phyloP scores from a whole-genome alignment of 441 rosid genomes.

The Iberis amara region DNA sequence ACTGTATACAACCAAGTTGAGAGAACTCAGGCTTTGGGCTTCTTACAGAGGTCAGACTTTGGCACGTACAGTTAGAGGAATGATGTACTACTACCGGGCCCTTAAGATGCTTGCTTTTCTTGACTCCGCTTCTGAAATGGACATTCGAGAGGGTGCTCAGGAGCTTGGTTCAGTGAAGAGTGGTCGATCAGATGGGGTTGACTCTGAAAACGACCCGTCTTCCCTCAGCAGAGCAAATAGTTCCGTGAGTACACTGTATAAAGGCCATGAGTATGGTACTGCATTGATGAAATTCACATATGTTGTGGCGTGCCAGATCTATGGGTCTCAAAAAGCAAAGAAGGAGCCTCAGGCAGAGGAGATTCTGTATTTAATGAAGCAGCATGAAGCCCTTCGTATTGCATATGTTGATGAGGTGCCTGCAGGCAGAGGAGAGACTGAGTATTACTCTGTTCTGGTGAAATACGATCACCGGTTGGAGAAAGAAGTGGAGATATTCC shows the following conservation, averaged over 20 bases:
- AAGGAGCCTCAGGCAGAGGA: conserved; percentile 67
- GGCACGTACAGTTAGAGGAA: conserved; percentile 71
- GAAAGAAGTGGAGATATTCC: conserved; percentile 65
- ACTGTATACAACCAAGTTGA: conserved; percentile 57
- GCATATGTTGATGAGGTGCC: conserved; percentile 67
- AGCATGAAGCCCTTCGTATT: conserved; percentile 64
- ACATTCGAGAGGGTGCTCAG: conserved; percentile 47
- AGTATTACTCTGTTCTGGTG: conserved; percentile 58
- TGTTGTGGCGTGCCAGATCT: conserved; percentile 37
- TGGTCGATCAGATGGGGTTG: conserved; percentile 37
- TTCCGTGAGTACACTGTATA: conserved; percentile 44
- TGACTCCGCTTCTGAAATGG: conserved; percentile 70
- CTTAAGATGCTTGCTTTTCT: conserved; percentile 69
- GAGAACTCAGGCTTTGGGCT: conserved; percentile 69
- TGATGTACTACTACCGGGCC: conserved; percentile 74
- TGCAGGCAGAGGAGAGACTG: conserved; percentile 45
- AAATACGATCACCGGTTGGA: conserved; percentile 51
- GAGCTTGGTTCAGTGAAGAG: conserved; percentile 58
- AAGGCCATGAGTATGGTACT: conserved; percentile 63
- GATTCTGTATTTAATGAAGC: conserved; percentile 51
- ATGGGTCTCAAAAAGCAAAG: conserved; percentile 66
- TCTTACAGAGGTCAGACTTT: conserved; percentile 76
- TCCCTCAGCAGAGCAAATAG: conserved; percentile 48
- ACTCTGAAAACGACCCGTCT: conserved; percentile 41
- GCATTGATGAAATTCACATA: conserved; percentile 59